Evolutionary conservation across 2,329 filamentous ascomycete species (phyloP).

Genomic region (Coniosporium uncinatum): DNA sequence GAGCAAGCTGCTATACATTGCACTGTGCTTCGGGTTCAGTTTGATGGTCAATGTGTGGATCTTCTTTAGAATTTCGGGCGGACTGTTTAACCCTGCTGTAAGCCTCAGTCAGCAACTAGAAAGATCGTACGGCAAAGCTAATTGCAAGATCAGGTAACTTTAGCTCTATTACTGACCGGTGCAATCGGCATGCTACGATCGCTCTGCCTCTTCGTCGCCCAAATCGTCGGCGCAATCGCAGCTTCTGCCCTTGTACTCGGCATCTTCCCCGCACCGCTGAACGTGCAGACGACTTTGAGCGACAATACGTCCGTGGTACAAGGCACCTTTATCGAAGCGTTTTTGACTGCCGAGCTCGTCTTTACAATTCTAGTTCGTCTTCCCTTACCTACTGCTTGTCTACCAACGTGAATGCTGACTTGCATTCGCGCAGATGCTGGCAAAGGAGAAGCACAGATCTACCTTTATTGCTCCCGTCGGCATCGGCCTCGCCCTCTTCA

Average conservation of each 20-base stretch:
- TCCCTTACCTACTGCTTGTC: background rate
- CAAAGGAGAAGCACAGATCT: slow-evolving; percentile 67
- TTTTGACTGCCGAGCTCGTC: slow-evolving; percentile 28
- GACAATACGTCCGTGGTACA: slow-evolving; percentile 18
- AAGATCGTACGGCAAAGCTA: too few relatives aligned
- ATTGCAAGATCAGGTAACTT: slow-evolving; percentile 2
- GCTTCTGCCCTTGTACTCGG: slow-evolving; percentile 23
- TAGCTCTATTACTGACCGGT: slow-evolving; percentile 5
- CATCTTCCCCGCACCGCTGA: slow-evolving; percentile 24
- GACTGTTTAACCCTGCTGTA: slow-evolving; percentile 32
- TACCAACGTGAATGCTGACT: background rate
- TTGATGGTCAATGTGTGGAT: slow-evolving; percentile 32
- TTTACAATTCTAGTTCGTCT: slow-evolving; percentile 25
- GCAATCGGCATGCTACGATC: slow-evolving; percentile 3
- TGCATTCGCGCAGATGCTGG: slow-evolving; percentile 54
- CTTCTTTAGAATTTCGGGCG: slow-evolving; percentile 29
- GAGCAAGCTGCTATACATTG: slow-evolving; percentile 24
- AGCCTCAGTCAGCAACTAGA: too few relatives aligned
- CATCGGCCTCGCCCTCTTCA: slow-evolving; percentile 66
- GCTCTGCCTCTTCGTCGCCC: slow-evolving; percentile 4
- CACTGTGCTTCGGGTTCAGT: slow-evolving; percentile 27
- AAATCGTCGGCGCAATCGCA: slow-evolving; percentile 20
- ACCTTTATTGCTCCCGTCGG: slow-evolving; percentile 68
- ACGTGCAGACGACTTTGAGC: slow-evolving; percentile 26
- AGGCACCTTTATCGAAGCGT: slow-evolving; percentile 29